Conservation (phyloP, 768 basidiomycete genomes). For the Roridomyces roridus region DNA sequence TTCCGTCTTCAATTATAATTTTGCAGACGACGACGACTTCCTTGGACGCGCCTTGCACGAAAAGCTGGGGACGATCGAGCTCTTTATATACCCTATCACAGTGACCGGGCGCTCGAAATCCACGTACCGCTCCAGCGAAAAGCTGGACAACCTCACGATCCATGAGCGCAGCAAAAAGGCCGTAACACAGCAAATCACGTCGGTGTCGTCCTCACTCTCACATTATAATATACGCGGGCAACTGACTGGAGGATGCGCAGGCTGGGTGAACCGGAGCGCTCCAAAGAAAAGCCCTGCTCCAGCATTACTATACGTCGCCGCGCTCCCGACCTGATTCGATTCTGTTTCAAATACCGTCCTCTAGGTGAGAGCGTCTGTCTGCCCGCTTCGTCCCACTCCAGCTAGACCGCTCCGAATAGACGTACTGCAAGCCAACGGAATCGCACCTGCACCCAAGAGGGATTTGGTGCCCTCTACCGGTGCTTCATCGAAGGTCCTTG, state of each 20-base stretch:
- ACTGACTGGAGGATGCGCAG: no score
- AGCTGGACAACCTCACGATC: no score
- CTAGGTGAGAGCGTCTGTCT: constrained; percentile 1
- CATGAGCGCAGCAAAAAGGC: constrained; percentile 20
- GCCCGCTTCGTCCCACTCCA: neutral
- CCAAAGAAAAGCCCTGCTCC: neutral
- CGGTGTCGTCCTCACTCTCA: neutral
- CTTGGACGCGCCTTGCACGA: no score
- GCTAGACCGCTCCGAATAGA: neutral
- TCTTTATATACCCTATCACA: no score
- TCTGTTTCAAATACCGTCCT: constrained; percentile 15
- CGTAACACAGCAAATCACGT: constrained; percentile 21
- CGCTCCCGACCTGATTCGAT: constrained; percentile 3
- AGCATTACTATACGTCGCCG: neutral
- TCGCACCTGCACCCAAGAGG: constrained; percentile 2
- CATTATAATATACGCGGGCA: neutral
- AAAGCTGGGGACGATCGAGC: no score
- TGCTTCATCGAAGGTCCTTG: no score
- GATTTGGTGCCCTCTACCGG: neutral
- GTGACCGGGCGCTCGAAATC: no score
- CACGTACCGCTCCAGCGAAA: no score
- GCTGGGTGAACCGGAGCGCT: neutral
- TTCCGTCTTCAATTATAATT: no score
- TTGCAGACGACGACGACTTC: no score
- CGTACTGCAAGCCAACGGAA: constrained; percentile 16